phyloP scores from a whole-genome alignment of 2,329 filamentous ascomycete genomes.

The Amauroascus niger region DNA sequence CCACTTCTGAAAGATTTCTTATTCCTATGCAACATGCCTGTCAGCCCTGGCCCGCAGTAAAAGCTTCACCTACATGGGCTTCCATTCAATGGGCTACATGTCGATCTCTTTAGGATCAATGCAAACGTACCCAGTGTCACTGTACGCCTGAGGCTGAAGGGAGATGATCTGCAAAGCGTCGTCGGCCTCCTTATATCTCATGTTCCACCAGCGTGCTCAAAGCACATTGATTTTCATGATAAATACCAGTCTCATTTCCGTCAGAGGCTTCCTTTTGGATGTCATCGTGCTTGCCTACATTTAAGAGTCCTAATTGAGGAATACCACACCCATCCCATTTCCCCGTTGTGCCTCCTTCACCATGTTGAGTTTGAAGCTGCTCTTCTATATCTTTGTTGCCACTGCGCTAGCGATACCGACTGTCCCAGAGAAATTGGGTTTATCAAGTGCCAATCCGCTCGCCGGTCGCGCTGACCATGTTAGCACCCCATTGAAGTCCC shows the following conservation, averaged over 20 bases:
- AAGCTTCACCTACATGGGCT: neutral
- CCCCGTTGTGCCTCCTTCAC: constrained; percentile 4
- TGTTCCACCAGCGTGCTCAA: no score
- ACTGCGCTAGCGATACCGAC: constrained; percentile 2
- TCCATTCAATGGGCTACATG: neutral
- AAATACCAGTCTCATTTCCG: no score
- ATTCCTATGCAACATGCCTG: neutral
- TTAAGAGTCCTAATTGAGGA: neutral
- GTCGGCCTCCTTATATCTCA: no score
- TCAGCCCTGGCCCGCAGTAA: neutral
- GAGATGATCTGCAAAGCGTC: no score
- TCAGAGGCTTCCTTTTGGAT: no score
- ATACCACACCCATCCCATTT: neutral
- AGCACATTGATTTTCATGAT: no score
- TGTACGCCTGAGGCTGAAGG: no score
- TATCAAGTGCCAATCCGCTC: neutral
- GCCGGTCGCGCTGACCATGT: constrained; percentile 7
- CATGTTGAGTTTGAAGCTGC: constrained; percentile 18
- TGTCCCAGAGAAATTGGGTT: neutral
- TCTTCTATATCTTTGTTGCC: constrained; percentile 6
- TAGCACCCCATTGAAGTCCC: neutral
- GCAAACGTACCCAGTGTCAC: neutral
- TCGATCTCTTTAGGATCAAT: neutral
- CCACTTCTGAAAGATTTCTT: neutral
- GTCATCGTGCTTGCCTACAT: no score